phyloP scores from a whole-genome alignment of 1,284 basidiomycete species.

The Puccinia triticina region DNA sequence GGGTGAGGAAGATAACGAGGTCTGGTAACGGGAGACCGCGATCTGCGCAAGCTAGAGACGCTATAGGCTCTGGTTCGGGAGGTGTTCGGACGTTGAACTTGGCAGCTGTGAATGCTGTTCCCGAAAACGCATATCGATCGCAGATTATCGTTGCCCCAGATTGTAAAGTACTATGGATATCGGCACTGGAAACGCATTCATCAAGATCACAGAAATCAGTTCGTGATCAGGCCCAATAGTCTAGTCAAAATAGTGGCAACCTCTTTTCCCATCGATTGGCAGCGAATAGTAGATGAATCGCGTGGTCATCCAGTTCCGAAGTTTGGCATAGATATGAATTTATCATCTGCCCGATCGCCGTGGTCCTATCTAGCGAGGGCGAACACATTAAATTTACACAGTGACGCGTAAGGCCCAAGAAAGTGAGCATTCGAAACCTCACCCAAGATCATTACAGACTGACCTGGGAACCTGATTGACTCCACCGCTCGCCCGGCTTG shows the following conservation, averaged over 20 bases:
- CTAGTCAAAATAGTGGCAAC: slow-evolving; percentile 61
- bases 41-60: slow-evolving; percentile 67
- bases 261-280: slow-evolving; percentile 96
- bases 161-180: slow-evolving; percentile 69
- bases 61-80: slow-evolving; percentile 60
- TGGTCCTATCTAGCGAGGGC: slow-evolving; percentile 76
- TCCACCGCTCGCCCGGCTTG: slow-evolving; percentile 53
- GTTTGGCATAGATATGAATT: slow-evolving; percentile 82
- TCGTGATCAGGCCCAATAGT: not conserved
- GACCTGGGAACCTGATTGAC: slow-evolving; percentile 76
- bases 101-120: slow-evolving; percentile 87
- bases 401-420: not conserved
- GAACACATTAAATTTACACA: not conserved
- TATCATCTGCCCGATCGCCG: slow-evolving; percentile 88
- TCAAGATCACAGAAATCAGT: not conserved
- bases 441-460: slow-evolving; percentile 31
- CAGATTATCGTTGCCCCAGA: slow-evolving; percentile 77
- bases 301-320: slow-evolving; percentile 84
- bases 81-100: slow-evolving; percentile 65
- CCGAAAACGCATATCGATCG: slow-evolving; percentile 96
- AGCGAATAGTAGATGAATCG: slow-evolving; percentile 91
- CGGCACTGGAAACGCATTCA: slow-evolving; percentile 64
- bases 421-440: too few species aligned
- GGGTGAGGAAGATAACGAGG: slow-evolving; percentile 81
- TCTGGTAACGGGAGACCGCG: slow-evolving; percentile 84